These are phyloP conservation scores for Leccinum variabile DNA, from an alignment of 1,284 basidiomycete genomes.

Conservation along the genomic window DNA sequence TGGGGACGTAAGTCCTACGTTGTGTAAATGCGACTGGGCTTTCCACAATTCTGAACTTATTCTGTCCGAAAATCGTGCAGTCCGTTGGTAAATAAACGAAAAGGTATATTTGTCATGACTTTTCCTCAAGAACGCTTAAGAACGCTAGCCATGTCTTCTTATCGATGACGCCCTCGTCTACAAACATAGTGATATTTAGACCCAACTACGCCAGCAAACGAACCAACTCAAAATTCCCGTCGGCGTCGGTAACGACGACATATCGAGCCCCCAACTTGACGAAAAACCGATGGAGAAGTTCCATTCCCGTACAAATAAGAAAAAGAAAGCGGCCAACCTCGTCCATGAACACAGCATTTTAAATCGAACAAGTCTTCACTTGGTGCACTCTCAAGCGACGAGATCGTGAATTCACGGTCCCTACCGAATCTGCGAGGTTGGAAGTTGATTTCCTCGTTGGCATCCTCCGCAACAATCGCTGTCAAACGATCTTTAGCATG, in stretches of 20 bases:
- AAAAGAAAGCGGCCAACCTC: slow-evolving; percentile 47
- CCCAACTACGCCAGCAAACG: neutral
- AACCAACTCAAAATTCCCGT: slow-evolving; percentile 72
- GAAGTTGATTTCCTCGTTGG: slow-evolving; percentile 67
- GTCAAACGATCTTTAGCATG: slow-evolving; percentile 7
- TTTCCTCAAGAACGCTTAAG: slow-evolving; percentile 69
- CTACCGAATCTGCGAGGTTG: slow-evolving; percentile 46
- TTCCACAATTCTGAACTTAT: neutral
- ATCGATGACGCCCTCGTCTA: slow-evolving; percentile 88
- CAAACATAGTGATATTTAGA: slow-evolving; percentile 5
- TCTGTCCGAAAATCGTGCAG: neutral
- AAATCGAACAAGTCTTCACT: slow-evolving; percentile 76
- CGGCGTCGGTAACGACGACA: slow-evolving; percentile 79
- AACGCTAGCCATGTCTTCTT: slow-evolving; percentile 93
- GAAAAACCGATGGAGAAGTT: slow-evolving; percentile 90
- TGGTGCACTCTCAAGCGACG: slow-evolving; percentile 46
- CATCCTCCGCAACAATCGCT: slow-evolving; percentile 79
- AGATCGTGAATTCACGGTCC: slow-evolving; percentile 48
- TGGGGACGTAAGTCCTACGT: neutral
- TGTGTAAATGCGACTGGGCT: neutral
- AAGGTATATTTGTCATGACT: slow-evolving; percentile 25
- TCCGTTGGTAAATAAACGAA: neutral
- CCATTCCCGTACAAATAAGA: slow-evolving; percentile 30
- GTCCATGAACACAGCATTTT: slow-evolving; percentile 87
- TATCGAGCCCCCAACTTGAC: slow-evolving; percentile 91